Evolutionary conservation across 352 stramenopile species (phyloP), one percentile per base, ranked within the genome.

Genomic region (Globisporangium takayamanum): DNA sequence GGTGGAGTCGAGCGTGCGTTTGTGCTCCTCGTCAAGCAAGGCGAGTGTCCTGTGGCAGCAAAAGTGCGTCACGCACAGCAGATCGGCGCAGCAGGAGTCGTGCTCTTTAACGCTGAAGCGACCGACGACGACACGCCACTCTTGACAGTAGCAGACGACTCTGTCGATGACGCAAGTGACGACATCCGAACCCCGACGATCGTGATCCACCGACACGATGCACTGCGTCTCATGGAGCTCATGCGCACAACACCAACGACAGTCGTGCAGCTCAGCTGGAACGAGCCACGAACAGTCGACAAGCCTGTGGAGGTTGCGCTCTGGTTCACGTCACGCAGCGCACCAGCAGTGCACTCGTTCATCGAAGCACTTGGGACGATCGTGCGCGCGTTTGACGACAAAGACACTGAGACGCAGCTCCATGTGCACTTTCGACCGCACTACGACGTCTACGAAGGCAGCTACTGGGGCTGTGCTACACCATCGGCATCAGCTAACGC

Each of bases 21-120:
- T 18, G 45, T 59, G 28, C 54, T 59, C n/a, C 20, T 59, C 12
- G 22, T 53, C n/a, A 30, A 59, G 30, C 45, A 30, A 14, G 44
- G 30, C 14, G 54, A 37, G 67, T 76, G 81, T 65, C 71, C 80
- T 57, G 80, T 81, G 53, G 74, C 78, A 26, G 69, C 78, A 39
- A 84, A 84, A 63, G 70, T 81, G 49, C 80, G 74, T 61, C 62
- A 59, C 20, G 54, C 54, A n/a, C 54, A 59, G 20, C 28, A 53
- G 47, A 28, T 33, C 16, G 25, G 12, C 7, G 54, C 54, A 6
- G 44, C 33, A 12, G 54, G 54, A 2, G 54, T 53, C n/a, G 54
- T 53, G 44, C 37, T 59, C 15, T 53, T 47, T 30, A 53, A 59
- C 12, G 45, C 44, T 5, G 30, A 37, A 2, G 22, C 22, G 3